Percentiles rank a stretch among this genome's conserved stretches.
Conservation (phyloP, 1,139 yeast species). For the Yamadazyma diddensiae region DNA sequence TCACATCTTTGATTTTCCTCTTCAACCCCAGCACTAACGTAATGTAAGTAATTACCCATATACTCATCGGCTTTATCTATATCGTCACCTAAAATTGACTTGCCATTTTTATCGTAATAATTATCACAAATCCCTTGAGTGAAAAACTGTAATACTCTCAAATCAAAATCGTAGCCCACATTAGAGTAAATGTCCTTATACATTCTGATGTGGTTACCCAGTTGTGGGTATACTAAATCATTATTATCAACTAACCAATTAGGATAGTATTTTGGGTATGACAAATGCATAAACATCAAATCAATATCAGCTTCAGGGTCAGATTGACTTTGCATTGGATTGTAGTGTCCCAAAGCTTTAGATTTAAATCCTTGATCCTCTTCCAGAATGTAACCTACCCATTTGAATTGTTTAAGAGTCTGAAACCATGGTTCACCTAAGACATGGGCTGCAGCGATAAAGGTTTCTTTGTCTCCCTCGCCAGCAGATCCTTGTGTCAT, state of each 20-base stretch:
- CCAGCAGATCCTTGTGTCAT: conserved; percentile 69
- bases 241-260: conserved; percentile 44
- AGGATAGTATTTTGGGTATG: conserved; percentile 64
- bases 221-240: conserved; percentile 39
- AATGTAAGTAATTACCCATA: conserved; percentile 34
- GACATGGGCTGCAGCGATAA: conserved; percentile 60
- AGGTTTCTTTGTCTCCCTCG: conserved; percentile 71
- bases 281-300: conserved; percentile 54
- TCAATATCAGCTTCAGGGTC: conserved; percentile 20
- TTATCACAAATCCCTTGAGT: conserved; percentile 39
- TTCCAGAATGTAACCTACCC: conserved; percentile 51
- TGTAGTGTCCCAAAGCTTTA: conserved; percentile 61
- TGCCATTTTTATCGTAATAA: conserved; percentile 31
- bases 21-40: conserved; percentile 24
- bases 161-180: conserved; percentile 53
- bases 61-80: conserved; percentile 22
- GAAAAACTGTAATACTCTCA: conserved; percentile 35
- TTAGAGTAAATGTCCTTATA: conserved; percentile 39
- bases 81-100: conserved; percentile 25
- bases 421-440: conserved; percentile 51
- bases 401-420: conserved; percentile 45
- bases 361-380: conserved; percentile 38
- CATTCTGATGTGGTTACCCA: conserved; percentile 45
- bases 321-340: conserved; percentile 36
- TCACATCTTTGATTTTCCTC: conserved; percentile 29